These are phyloP conservation scores for Trametes cingulata DNA, from an alignment of 768 basidiomycete genomes.

Conservation along the genomic window DNA sequence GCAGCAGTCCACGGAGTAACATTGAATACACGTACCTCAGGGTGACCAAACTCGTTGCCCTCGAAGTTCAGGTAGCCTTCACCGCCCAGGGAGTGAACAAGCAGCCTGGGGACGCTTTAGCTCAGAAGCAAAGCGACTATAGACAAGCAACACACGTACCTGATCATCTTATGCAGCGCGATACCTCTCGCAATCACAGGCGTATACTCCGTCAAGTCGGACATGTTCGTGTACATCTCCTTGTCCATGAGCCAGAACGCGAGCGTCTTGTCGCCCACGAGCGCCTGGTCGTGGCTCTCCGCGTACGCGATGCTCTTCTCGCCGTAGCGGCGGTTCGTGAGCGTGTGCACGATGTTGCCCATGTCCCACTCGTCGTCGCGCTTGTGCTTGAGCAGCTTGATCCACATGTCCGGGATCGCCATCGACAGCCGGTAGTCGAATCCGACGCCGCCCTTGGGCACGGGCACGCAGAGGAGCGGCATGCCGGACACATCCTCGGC, in stretches of 20 bases:
- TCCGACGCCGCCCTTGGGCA: conserved; percentile 83
- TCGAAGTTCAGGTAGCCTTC: conserved; percentile 99
- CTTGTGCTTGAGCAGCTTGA: conserved; percentile 95
- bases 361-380: conserved; percentile 88
- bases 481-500: conserved; percentile 99
- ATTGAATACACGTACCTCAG: conserved; percentile 60
- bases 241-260: conserved; percentile 99
- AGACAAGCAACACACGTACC: conserved; percentile 55
- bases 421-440: conserved; percentile 98
- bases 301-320: conserved; percentile 94
- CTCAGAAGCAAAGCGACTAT: background rate
- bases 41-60: conserved; percentile 98
- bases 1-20: background rate
- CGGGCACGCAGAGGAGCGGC: conserved; percentile 88
- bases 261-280: conserved; percentile 97
- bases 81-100: conserved; percentile 91
- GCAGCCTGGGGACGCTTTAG: conserved; percentile 49
- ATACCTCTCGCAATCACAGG: conserved; percentile 86
- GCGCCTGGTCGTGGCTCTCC: conserved; percentile 96
- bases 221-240: conserved; percentile 99
- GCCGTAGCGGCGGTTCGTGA: conserved; percentile 84
- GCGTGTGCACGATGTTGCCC: conserved; percentile 80
- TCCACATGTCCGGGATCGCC: conserved; percentile 99
- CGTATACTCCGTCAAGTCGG: conserved; percentile 79
- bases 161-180: conserved; percentile 95